Percentiles rank a stretch among this genome's conserved stretches.
phyloP scores from a whole-genome alignment of 2,329 filamentous ascomycete genomes.

The Lizonia empirigonia region DNA sequence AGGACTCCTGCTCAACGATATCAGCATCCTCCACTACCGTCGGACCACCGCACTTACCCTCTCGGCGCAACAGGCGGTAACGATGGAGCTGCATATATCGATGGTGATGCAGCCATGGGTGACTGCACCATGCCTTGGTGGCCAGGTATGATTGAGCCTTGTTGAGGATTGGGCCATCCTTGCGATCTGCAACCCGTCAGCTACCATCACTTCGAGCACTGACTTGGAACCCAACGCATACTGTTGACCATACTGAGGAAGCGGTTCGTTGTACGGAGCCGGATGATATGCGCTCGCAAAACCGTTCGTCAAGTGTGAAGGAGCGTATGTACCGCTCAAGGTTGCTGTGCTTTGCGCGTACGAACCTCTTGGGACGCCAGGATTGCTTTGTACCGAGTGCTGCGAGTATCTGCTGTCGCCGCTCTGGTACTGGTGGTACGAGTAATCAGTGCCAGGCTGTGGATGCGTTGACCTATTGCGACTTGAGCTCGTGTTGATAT shows the following conservation, averaged over 20 bases:
- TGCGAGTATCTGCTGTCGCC: not conserved
- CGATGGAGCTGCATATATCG: not conserved
- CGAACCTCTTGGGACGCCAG: not conserved
- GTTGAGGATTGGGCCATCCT: not conserved
- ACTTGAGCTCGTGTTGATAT: not conserved
- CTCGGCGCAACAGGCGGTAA: not conserved
- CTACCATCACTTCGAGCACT: not conserved
- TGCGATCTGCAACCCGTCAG: not conserved
- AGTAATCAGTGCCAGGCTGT: not conserved
- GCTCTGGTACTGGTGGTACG: not conserved
- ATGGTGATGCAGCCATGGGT: not conserved
- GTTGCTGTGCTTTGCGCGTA: not conserved
- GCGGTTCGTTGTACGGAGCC: not conserved
- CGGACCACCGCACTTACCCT: not conserved
- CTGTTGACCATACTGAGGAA: not conserved
- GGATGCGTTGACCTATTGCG: not conserved
- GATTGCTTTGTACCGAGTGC: not conserved
- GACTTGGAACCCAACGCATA: not conserved
- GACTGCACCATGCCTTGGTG: not conserved
- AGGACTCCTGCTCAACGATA: not conserved
- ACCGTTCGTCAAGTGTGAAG: not conserved
- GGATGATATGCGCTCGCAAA: not conserved
- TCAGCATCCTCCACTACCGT: not conserved
- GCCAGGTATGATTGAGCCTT: not conserved
- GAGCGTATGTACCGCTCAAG: not conserved